Evolutionary conservation across 345 rosid species (phyloP).

Genomic region (Ailanthus altissimus): DNA sequence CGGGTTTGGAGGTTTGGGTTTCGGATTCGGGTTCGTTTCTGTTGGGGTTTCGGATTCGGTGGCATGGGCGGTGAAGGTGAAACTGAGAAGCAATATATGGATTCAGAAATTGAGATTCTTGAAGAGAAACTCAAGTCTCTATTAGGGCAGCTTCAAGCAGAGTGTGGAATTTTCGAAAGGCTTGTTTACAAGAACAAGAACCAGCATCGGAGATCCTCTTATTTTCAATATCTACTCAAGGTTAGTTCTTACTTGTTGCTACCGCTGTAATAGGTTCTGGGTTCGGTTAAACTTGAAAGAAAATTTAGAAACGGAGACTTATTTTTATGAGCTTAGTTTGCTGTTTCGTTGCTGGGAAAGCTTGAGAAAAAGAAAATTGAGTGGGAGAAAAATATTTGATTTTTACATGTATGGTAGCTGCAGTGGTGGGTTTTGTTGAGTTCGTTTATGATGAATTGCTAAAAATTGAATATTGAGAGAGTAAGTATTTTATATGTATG

Average conservation of each 20-base stretch:
- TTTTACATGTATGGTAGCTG: background rate
- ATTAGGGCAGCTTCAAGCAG: constrained; percentile 53
- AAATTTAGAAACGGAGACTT: background rate
- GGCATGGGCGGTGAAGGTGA: too few relatives aligned
- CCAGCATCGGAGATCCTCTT: constrained; percentile 85
- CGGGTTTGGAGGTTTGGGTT: too few relatives aligned
- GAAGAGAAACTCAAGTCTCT: constrained; percentile 65
- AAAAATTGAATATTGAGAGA: background rate
- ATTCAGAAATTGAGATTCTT: constrained; percentile 34
- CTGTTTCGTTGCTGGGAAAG: background rate
- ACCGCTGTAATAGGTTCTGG: background rate
- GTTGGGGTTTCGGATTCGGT: too few relatives aligned
- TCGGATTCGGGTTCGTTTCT: too few relatives aligned
- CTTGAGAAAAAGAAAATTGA: background rate
- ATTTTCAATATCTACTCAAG: constrained; percentile 85
- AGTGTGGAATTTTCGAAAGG: constrained; percentile 67
- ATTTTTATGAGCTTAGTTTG: background rate
- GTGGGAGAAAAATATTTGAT: background rate
- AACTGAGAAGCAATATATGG: constrained; percentile 17
- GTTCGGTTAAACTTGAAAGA: background rate
- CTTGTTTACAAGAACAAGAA: constrained; percentile 90
- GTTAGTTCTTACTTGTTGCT: constrained; percentile 31
- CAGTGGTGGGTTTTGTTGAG: background rate
- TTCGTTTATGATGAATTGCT: background rate
- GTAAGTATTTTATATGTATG: background rate